Percentiles rank a stretch among this genome's conserved stretches.
Evolutionary conservation across 495 filamentous ascomycete species (phyloP).

Genomic region (Aspergillus conjunctus): DNA sequence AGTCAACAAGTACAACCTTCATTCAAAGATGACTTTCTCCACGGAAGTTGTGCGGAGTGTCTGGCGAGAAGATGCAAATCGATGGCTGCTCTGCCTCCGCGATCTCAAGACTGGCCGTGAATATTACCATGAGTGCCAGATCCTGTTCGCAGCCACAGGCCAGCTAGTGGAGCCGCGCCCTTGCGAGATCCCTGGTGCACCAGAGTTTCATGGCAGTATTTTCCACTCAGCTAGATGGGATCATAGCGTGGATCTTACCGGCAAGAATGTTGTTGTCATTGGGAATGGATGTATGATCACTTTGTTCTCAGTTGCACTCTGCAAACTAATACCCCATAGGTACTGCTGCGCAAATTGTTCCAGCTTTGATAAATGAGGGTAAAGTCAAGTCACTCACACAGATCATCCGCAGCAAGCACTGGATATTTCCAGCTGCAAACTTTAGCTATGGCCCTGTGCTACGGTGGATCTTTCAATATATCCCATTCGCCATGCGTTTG

Average conservation of each 20-base stretch:
- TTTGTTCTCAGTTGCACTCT: background rate
- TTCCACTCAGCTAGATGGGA: slow-evolving; percentile 65
- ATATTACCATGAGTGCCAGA: slow-evolving; percentile 44
- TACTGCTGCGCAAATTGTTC: slow-evolving; percentile 49
- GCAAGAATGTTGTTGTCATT: slow-evolving; percentile 60
- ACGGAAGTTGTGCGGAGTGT: slow-evolving; percentile 41
- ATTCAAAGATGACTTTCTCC: slow-evolving; percentile 44
- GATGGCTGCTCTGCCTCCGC: slow-evolving; percentile 48
- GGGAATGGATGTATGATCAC: slow-evolving; percentile 45
- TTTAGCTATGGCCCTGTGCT: slow-evolving; percentile 21
- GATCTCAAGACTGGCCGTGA: slow-evolving; percentile 32
- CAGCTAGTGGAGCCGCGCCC: slow-evolving; percentile 9
- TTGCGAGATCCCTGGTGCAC: slow-evolving; percentile 49
- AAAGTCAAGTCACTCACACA: slow-evolving; percentile 30
- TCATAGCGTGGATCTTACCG: slow-evolving; percentile 52
- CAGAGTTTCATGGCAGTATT: slow-evolving; percentile 51
- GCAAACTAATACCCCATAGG: slow-evolving; percentile 30
- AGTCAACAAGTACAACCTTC: slow-evolving; percentile 45
- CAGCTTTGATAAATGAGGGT: slow-evolving; percentile 32
- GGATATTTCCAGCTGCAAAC: slow-evolving; percentile 28
- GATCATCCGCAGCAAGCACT: slow-evolving; percentile 33
- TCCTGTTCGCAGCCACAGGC: slow-evolving; percentile 52
- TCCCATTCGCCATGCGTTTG: slow-evolving; percentile 30
- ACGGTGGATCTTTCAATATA: slow-evolving; percentile 31
- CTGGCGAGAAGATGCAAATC: slow-evolving; percentile 45